These are phyloP conservation scores for Xylaria curta DNA, from an alignment of 495 filamentous ascomycete genomes.

Conservation along the genomic window DNA sequence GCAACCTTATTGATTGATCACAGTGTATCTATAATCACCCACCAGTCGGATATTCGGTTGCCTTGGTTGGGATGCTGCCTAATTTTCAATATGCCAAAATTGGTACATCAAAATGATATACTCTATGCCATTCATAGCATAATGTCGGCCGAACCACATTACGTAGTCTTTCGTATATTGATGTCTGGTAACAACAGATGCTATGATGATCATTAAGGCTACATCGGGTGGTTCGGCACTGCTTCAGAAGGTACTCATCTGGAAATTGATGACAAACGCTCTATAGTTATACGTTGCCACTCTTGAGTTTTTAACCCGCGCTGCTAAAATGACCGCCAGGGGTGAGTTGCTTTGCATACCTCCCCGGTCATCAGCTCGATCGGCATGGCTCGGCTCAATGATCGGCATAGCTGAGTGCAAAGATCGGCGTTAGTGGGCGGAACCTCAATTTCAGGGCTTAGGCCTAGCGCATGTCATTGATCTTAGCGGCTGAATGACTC, in stretches of 20 bases:
- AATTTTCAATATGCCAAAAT: not conserved
- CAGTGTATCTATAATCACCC: not conserved
- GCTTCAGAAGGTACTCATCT: not conserved
- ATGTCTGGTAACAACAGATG: not conserved
- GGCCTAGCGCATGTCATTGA: not conserved
- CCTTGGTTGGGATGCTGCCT: not conserved
- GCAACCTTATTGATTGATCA: not conserved
- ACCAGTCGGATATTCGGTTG: not conserved
- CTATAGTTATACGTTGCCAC: not conserved
- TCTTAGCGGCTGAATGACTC: not conserved
- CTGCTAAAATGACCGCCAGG: not conserved
- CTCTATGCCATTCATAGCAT: not conserved
- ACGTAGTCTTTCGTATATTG: not conserved
- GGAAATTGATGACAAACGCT: not conserved
- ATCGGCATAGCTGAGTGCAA: not conserved
- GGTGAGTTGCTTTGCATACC: not conserved
- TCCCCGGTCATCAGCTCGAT: not conserved
- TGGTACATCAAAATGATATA: not conserved
- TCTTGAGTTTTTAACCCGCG: not conserved
- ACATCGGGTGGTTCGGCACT: not conserved
- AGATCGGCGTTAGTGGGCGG: not conserved
- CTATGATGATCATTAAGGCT: not conserved
- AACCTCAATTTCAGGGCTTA: not conserved
- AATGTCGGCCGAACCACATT: not conserved
- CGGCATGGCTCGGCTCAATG: not conserved